Percentiles rank a stretch among this genome's conserved stretches.
Evolutionary conservation across 495 filamentous ascomycete genomes (phyloP).

Genomic region (Penicillium flavigenum): DNA sequence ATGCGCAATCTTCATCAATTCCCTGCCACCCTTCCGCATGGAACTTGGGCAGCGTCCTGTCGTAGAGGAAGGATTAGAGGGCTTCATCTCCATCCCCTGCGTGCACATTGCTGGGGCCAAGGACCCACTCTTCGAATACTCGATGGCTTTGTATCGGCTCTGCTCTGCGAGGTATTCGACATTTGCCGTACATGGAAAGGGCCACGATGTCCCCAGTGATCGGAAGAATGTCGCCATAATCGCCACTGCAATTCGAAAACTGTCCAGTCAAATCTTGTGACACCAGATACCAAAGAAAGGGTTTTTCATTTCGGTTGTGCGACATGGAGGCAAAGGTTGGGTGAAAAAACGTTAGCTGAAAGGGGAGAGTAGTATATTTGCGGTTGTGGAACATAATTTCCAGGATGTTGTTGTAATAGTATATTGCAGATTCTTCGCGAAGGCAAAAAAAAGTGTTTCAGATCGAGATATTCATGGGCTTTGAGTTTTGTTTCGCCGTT

Average conservation of each 20-base stretch:
- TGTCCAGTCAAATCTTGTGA: constrained; percentile 26
- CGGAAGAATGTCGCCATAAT: constrained; percentile 29
- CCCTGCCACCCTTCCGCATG: constrained; percentile 35
- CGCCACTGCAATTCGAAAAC: constrained; percentile 27
- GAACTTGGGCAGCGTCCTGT: constrained; percentile 25
- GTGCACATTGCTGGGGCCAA: constrained; percentile 31
- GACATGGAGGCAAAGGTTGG: background rate
- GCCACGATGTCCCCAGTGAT: constrained; percentile 37
- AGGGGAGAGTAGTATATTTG: background rate
- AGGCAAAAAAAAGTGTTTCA: constrained; percentile 5
- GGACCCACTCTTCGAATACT: constrained; percentile 31
- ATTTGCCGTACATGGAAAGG: constrained; percentile 33
- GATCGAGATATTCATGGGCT: background rate
- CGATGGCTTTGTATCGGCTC: constrained; percentile 30
- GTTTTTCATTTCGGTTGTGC: background rate
- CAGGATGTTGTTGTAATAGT: background rate
- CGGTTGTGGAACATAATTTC: constrained; percentile 3
- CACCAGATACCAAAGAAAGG: background rate
- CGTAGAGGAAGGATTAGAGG: constrained; percentile 25
- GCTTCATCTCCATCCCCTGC: constrained; percentile 29
- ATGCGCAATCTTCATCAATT: constrained; percentile 41
- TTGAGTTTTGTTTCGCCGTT: constrained; percentile 3
- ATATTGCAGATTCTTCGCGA: background rate
- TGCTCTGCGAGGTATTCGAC: constrained; percentile 23
- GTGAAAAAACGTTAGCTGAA: background rate